phyloP scores from a whole-genome alignment of 345 rosid species.

The Erysimum cheiranthoides region DNA sequence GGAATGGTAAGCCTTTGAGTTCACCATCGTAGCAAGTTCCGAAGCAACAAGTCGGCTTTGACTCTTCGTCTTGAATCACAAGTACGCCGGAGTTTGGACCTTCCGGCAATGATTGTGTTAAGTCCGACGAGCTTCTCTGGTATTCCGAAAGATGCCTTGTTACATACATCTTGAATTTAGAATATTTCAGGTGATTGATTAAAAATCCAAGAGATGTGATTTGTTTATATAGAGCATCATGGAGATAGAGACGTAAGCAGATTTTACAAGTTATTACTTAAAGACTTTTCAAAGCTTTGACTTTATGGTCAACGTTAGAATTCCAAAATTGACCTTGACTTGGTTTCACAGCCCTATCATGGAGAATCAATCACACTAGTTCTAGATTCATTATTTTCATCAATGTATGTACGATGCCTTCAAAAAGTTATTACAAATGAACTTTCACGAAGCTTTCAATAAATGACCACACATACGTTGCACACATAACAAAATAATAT shows the following conservation, averaged over 20 bases:
- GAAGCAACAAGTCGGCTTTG: slow-evolving; percentile 48
- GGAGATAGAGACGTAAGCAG: not conserved
- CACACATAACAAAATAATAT: not conserved
- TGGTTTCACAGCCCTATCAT: not conserved
- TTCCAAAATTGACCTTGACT: not conserved
- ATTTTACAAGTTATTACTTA: not conserved
- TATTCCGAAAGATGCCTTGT: slow-evolving; percentile 50
- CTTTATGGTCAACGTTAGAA: not conserved
- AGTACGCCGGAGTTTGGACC: slow-evolving; percentile 59
- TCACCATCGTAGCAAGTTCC: slow-evolving; percentile 40
- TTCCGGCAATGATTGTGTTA: slow-evolving; percentile 35
- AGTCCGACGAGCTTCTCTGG: slow-evolving; percentile 43
- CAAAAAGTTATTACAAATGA: not conserved
- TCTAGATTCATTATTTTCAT: not conserved
- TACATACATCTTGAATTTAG: slow-evolving; percentile 27
- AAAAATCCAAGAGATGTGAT: not conserved
- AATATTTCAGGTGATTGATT: not conserved
- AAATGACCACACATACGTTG: not conserved
- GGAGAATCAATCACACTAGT: slow-evolving; percentile 37
- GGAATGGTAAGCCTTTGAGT: slow-evolving; percentile 49
- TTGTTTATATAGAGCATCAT: slow-evolving; percentile 10
- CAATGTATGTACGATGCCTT: too few species aligned
- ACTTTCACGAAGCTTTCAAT: not conserved
- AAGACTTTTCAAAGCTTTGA: slow-evolving; percentile 35
- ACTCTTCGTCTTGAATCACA: slow-evolving; percentile 45